Base-by-base conservation (phyloP, 768 basidiomycete species). In the Rhodotorula sphaerocarpa region DNA sequence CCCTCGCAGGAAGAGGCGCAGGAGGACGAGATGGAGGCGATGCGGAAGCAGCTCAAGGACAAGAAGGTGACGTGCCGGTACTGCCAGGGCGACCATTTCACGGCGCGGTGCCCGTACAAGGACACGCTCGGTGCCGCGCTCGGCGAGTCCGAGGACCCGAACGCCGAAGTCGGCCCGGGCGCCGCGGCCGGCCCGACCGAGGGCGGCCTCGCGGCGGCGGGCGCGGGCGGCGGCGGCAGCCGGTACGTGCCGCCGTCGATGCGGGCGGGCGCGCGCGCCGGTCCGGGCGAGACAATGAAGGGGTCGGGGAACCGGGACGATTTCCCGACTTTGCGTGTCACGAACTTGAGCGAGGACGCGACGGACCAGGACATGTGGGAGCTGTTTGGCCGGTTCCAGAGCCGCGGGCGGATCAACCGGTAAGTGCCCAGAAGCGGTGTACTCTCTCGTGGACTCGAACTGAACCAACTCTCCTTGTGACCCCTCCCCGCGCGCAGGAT, bases 21-120 rank as follows among this genome's bases (percentile, higher is more conserved):
- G 61, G 52, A 61, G 39, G 65, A 70, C 56, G 70, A 69, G 52
- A 66, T 70, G 39, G 69, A 68, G 53, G 68, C 67, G 21, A 43
- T 84, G 68, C 89, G 89, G 69, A 62, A 71, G 30, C 70, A 75
- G 60, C 81, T 87, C 2, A 69, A 63, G 39, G 67, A 66, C 55
- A 90, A 90, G 73, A 90, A 90, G 74, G 88, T 99, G 66, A 77
- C 81, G 47, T 99, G 95, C 81, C 82, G 95, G 67, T 78, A 95
- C 58, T 97, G 95, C 79, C 89, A 93, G 74, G 95, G 93, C 55
- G 87, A 87, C 67, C 95, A 97, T 78, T 97, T 92, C 77, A 99
- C 95, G 20, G 87, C 91, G 66, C 91, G 92, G 76, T 97, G 95
- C 81, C 95, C 95, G 10, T 92, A 91, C 82, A 95, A 91, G 77